Conservation (phyloP, 2,329 filamentous ascomycete species). For the Peltaster fructicola region DNA sequence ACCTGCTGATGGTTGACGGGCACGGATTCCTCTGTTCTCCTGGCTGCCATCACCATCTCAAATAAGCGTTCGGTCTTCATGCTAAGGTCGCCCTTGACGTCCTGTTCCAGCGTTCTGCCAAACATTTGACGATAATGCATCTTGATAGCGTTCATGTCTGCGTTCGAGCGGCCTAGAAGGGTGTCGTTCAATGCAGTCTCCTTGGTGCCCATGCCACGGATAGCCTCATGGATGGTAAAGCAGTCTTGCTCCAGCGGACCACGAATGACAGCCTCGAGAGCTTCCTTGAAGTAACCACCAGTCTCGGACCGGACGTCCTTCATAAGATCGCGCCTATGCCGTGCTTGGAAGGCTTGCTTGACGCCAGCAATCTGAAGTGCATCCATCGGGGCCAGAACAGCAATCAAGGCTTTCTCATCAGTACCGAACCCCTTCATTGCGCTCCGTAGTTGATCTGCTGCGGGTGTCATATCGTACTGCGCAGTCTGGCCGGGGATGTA, state of each 20-base stretch:
- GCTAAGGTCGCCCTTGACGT: conserved; percentile 63
- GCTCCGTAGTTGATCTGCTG: conserved; percentile 54
- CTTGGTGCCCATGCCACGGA: conserved; percentile 70
- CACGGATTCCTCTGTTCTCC: conserved; percentile 57
- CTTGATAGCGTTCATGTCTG: conserved; percentile 78
- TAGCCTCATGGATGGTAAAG: conserved; percentile 49
- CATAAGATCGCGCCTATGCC: conserved; percentile 50
- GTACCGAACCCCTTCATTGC: conserved; percentile 94
- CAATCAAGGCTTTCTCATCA: conserved; percentile 61
- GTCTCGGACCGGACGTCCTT: conserved; percentile 66
- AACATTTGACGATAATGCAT: conserved; percentile 52
- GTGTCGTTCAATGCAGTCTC: conserved; percentile 75
- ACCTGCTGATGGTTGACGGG: conserved; percentile 57
- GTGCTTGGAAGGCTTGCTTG: conserved; percentile 46
- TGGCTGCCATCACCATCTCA: conserved; percentile 58
- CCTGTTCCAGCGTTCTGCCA: conserved; percentile 47
- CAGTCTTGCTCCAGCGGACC: conserved; percentile 69
- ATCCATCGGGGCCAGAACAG: conserved; percentile 52
- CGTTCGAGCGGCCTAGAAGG: conserved; percentile 65
- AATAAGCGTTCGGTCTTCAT: conserved; percentile 78
- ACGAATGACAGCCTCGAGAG: conserved; percentile 54
- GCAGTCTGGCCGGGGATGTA: conserved; percentile 58
- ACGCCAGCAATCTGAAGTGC: conserved; percentile 59
- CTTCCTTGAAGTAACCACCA: conserved; percentile 52
- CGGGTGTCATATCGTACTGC: conserved; percentile 43